These are phyloP conservation scores for Populus simonii DNA, from an alignment of 345 rosid species.

Conservation along the genomic window DNA sequence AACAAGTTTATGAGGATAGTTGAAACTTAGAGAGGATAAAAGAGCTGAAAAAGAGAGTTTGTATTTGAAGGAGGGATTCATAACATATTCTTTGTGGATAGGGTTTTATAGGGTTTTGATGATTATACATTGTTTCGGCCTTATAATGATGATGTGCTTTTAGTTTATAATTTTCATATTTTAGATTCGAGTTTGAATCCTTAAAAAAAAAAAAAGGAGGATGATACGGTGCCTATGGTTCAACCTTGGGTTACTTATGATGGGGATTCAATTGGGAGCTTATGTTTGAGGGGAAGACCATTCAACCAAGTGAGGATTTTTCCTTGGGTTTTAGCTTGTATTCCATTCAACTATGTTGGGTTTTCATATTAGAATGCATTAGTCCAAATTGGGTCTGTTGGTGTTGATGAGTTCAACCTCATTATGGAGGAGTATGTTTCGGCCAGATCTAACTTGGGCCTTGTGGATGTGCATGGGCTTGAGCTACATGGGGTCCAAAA, in stretches of 20 bases:
- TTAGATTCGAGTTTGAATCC: not conserved
- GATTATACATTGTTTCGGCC: not conserved
- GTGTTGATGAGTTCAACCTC: not conserved
- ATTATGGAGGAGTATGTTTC: not conserved
- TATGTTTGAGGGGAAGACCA: no score
- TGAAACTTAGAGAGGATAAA: not conserved
- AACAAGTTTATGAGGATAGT: not conserved
- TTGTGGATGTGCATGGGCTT: not conserved
- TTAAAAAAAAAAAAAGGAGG: not conserved
- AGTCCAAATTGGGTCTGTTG: not conserved
- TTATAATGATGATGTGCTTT: not conserved
- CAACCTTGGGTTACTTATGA: not conserved
- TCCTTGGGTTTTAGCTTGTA: not conserved
- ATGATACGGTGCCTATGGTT: not conserved
- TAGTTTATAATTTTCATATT: no score
- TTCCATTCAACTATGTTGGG: not conserved
- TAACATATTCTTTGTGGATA: no score
- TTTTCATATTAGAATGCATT: not conserved
- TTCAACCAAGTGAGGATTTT: no score
- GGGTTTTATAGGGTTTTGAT: not conserved
- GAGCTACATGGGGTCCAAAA: not conserved
- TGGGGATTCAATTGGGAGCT: not conserved
- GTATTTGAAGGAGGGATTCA: no score
- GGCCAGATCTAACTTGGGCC: no score
- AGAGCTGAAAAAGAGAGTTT: no score